phyloP scores from a whole-genome alignment of 2,329 filamentous ascomycete genomes.

The Albophoma yamanashiensis region DNA sequence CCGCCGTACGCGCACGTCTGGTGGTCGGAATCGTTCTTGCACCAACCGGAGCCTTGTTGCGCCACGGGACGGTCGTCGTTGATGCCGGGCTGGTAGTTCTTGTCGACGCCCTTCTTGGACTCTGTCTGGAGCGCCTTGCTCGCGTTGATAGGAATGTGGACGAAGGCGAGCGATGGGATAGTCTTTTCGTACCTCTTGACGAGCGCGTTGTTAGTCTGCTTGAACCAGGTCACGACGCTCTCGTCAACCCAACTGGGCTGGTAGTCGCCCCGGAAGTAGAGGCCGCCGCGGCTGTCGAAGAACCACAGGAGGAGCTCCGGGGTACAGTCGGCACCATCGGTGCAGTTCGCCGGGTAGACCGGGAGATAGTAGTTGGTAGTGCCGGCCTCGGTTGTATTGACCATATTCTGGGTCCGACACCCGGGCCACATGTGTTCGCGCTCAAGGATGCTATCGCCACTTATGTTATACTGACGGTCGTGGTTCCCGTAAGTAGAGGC shows the following conservation, averaged over 20 bases:
- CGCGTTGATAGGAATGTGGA: slow-evolving; percentile 36
- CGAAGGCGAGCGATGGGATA: slow-evolving; percentile 36
- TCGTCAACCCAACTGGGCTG: slow-evolving; percentile 35
- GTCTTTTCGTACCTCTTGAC: slow-evolving; percentile 15
- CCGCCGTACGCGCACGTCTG: slow-evolving; percentile 29
- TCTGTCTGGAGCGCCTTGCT: slow-evolving; percentile 26
- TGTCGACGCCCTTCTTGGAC: slow-evolving; percentile 16
- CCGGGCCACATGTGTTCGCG: slow-evolving; percentile 28
- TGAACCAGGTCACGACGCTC: slow-evolving; percentile 35
- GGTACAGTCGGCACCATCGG: slow-evolving; percentile 14
- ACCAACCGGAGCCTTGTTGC: slow-evolving; percentile 33
- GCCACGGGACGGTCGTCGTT: slow-evolving; percentile 31
- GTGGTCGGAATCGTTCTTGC: slow-evolving; percentile 27
- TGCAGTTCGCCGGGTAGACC: slow-evolving; percentile 27
- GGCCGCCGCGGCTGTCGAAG: slow-evolving; percentile 57
- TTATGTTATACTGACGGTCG: slow-evolving; percentile 50
- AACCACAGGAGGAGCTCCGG: slow-evolving; percentile 54
- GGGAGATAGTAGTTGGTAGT: slow-evolving; percentile 37
- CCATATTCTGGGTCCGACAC: slow-evolving; percentile 29
- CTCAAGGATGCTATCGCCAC: slow-evolving; percentile 30
- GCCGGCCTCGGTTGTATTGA: slow-evolving; percentile 21
- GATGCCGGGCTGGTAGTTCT: slow-evolving; percentile 30
- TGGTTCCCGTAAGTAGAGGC: slow-evolving; percentile 65
- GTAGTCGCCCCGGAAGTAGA: slow-evolving; percentile 30
- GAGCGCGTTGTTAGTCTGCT: slow-evolving; percentile 12